A percentile compares a stretch with the other conserved stretches of the same genome.
Evolutionary conservation across 148 eudicot species (phyloP).

Genomic region (Diospyros kaki): DNA sequence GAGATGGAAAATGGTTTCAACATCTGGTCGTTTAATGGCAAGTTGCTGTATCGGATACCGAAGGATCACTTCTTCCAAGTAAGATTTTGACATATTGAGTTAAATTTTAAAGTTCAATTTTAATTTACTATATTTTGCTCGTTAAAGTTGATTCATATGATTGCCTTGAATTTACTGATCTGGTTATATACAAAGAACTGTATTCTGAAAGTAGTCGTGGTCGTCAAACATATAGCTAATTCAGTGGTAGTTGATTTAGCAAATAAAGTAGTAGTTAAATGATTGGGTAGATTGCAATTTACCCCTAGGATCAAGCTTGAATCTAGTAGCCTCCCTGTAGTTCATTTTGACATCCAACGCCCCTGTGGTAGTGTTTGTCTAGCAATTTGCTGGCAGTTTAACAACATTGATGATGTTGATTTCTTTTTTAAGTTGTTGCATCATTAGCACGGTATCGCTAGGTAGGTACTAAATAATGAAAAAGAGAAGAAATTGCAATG

Average conservation of each 20-base stretch:
- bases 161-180: neutral
- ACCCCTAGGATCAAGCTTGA: too few species aligned
- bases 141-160: neutral
- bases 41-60: slow-evolving; percentile 64
- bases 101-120: neutral
- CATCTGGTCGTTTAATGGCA: slow-evolving; percentile 92
- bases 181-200: neutral
- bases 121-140: neutral
- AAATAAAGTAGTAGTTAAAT: neutral
- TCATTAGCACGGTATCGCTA: too few species aligned
- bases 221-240: neutral
- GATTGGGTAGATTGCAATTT: too few species aligned
- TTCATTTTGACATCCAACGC: too few species aligned
- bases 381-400: too few species aligned
- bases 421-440: neutral
- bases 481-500: neutral
- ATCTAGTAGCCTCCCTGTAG: too few species aligned
- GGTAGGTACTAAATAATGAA: too few species aligned
- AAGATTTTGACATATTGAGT: slow-evolving; percentile 7
- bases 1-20: slow-evolving; percentile 98
- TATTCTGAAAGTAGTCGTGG: too few species aligned
- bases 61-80: slow-evolving; percentile 99
- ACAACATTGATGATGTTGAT: too few species aligned
- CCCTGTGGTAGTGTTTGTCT: too few species aligned
- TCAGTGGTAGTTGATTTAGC: neutral